phyloP scores from a whole-genome alignment of 768 basidiomycete genomes.

The Leccinum longicurvipes region DNA sequence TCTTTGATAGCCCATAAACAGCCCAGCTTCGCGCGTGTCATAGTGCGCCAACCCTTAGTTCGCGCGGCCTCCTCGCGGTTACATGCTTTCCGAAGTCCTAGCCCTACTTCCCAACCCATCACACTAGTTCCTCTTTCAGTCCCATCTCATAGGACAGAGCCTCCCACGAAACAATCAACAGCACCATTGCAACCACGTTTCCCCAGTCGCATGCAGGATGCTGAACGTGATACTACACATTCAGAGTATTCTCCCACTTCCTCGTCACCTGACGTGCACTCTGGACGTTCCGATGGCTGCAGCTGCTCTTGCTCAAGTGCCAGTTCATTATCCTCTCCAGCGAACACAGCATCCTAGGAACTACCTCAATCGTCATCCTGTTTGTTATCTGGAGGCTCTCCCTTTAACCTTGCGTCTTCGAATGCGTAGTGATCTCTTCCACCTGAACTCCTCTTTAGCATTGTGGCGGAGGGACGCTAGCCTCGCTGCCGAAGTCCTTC shows the following conservation, averaged over 20 bases:
- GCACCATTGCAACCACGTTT: constrained; percentile 5
- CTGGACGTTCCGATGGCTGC: not conserved
- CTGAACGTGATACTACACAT: not conserved
- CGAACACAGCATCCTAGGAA: too few species aligned
- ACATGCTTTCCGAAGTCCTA: constrained; percentile 1
- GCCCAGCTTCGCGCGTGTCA: not conserved
- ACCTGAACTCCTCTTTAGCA: too few species aligned
- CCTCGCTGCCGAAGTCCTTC: too few species aligned
- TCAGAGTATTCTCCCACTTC: constrained; percentile 10
- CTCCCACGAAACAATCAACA: not conserved
- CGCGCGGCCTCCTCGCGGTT: not conserved
- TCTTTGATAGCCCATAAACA: constrained; percentile 3
- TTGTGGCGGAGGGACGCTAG: too few species aligned
- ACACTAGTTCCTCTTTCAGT: constrained; percentile 6
- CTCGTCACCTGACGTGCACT: not conserved
- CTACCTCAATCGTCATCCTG: too few species aligned
- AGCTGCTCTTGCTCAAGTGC: constrained; percentile 3
- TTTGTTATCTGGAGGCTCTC: too few species aligned
- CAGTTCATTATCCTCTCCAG: not conserved
- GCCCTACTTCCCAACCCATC: not conserved
- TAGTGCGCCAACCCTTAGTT: not conserved
- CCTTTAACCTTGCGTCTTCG: too few species aligned
- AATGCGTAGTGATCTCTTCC: too few species aligned
- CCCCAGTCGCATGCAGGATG: not conserved
- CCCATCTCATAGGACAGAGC: not conserved